Base-by-base conservation (phyloP, 345 rosid genomes). In the Gynandropsis gynandra region DNA sequence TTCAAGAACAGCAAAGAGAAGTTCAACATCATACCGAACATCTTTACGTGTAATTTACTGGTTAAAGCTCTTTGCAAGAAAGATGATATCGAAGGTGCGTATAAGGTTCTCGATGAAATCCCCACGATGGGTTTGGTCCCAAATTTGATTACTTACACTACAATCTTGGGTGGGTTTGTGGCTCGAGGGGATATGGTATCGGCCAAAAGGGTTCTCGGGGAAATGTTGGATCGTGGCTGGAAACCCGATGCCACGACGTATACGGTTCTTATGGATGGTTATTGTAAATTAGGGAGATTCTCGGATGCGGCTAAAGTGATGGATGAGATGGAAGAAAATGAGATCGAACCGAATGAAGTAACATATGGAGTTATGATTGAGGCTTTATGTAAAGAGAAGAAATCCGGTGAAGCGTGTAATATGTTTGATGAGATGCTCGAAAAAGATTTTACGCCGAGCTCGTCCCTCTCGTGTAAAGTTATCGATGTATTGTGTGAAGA, bases 271-370 rank as follows among this genome's bases (percentile, higher is more conserved):
- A 80, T 86, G 80, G 78, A 81, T 69, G 97, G 97, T 57, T 81
- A 81, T 55, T 81, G 89, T 50, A 69, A 55, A 68, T 60, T 70
- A 55, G 95, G 81, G 57, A 80, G 80, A 59, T 78, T 89, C 36
- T 63, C 20, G 50, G 90, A 89, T 54, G 97, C 96, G 3, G 71
- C 81, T 50, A 74, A 61, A 72, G 78, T 80, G 9, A 89, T 89
- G 90, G 94, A 89, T 74, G 86, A 81, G 4, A 89, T 86, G 97
- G 94, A 81, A 53, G 75, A 74, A 43, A 77, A 80, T 21, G 81
- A 73, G 16, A 74, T 89, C 24, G 76, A 69, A 41, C 80, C 95
- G 1, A 89, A 83, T 74, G 97, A 89, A 11, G 81, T 86, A 57
- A 85, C 87, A 12, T 85, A 83, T 27, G 90, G 90, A n/a, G 88